Evolutionary conservation across 345 rosid species (phyloP), one percentile per base, ranked within the genome.

Genomic region (Euphorbia lathyris): DNA sequence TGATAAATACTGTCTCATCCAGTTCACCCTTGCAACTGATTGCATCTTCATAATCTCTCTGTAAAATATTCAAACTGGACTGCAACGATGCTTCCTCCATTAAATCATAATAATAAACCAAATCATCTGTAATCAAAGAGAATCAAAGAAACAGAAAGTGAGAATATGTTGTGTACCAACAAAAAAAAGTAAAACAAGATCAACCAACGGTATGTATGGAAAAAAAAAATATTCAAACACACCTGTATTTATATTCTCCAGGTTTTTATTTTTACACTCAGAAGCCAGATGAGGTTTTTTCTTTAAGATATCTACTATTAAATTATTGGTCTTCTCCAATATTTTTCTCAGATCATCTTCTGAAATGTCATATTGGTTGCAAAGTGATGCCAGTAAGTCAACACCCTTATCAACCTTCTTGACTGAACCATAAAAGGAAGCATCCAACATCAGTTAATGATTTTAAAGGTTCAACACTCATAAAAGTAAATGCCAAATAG

Each of bases 1-100:
- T 86, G 78, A 92, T 82, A 77, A 95, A 86, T 29, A 92, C 75
- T 85, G 90, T 90, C 84, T 90, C 99, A 58, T 92, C 99, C 48
- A 92, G 71, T 76, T 88, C 98, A 72, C 85, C 88, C 67, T 84
- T 90, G 53, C 72, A 78, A 67, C 74, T 76, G 76, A 85, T 84
- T 69, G 91, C 84, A 72, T 86, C 88, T 63, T 79, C 81, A 70
- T 95, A 90, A 80, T 90, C 90, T 74, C 79, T 86, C 77, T 92
- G 97, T 79, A 95, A 83, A 36, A 82, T 78, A 78, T 65, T 74
- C 80, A 95, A 73, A 80, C 82, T 83, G 70, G 86, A 75, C 57
- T 82, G 79, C 64, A 92, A 78, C 68, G 96, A 88, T 58, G 88
- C 66, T 70, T 90, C 93, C 27, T 92, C 97, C 92, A 95, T 79